phyloP scores from a whole-genome alignment of 177 flowering plant genomes.

The Vitis hybrid region DNA sequence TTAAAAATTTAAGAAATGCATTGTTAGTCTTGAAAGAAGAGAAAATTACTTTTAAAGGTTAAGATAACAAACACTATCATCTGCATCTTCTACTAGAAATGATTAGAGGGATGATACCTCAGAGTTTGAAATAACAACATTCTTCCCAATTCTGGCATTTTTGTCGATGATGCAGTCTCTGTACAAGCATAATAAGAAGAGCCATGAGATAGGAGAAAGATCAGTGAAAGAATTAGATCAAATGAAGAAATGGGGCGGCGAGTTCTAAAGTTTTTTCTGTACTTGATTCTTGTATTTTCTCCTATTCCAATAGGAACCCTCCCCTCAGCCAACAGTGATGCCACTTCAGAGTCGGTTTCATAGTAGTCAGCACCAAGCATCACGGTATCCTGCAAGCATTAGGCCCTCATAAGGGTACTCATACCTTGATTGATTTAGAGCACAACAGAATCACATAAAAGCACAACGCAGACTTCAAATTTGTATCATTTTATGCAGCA shows the following conservation, averaged over 20 bases:
- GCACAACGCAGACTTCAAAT: neutral
- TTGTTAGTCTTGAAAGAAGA: no score
- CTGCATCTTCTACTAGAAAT: neutral
- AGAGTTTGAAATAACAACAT: conserved; percentile 75
- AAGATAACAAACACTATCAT: no score
- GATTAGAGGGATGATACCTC: conserved; percentile 48
- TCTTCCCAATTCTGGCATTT: conserved; percentile 90
- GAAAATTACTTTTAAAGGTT: no score
- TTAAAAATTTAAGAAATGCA: no score
- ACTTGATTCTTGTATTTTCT: conserved; percentile 85
- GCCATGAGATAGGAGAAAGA: neutral
- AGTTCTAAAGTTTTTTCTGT: conserved; percentile 2
- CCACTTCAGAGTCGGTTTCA: conserved; percentile 74
- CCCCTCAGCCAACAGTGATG: conserved; percentile 75
- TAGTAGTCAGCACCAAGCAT: conserved; percentile 97
- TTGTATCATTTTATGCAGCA: no score
- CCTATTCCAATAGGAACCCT: conserved; percentile 91
- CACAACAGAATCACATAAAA: no score
- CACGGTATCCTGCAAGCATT: conserved; percentile 71
- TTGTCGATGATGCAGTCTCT: conserved; percentile 93
- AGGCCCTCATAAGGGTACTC: neutral
- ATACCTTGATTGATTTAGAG: neutral
- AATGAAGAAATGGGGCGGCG: no score
- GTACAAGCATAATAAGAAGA: conserved; percentile 14
- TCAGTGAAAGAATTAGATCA: neutral